Evolutionary conservation across 2,329 filamentous ascomycete genomes (phyloP).

Genomic region (Drechslerella coelobrocha): DNA sequence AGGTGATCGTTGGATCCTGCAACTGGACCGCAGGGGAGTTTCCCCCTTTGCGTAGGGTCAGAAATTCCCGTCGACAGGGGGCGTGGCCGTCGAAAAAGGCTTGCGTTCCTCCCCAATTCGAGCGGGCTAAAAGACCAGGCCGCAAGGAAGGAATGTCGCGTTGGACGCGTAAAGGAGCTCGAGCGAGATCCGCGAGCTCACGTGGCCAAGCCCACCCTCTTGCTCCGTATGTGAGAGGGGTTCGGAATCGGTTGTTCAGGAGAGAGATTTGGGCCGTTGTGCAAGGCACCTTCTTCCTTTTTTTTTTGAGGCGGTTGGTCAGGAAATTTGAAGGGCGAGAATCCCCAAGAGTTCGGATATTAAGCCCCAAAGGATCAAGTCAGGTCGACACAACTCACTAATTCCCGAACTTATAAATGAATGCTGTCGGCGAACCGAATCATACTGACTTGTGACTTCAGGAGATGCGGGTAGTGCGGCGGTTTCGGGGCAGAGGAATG

Average conservation of each 20-base stretch:
- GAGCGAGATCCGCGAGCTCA: constrained; percentile 40
- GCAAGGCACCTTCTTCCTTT: constrained; percentile 45
- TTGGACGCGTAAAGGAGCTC: constrained; percentile 46
- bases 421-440: constrained; percentile 39
- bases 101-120: constrained; percentile 22
- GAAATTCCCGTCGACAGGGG: constrained; percentile 51
- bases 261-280: constrained; percentile 11
- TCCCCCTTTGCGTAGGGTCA: constrained; percentile 37
- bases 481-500: constrained; percentile 16
- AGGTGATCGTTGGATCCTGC: constrained; percentile 44
- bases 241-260: constrained; percentile 25
- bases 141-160: constrained; percentile 40
- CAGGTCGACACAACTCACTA: constrained; percentile 1
- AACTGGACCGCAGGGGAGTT: constrained; percentile 34
- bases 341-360: constrained; percentile 15
- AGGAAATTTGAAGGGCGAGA: constrained; percentile 29
- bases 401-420: constrained; percentile 35
- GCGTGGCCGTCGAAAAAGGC: constrained; percentile 15
- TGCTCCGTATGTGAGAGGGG: constrained; percentile 21
- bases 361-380: not conserved
- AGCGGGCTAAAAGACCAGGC: constrained; percentile 36
- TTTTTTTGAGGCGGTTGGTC: constrained; percentile 19
- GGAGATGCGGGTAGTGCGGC: constrained; percentile 14
- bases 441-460: constrained; percentile 29
- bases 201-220: constrained; percentile 38